Base-by-base conservation (phyloP, 345 rosid species). In the Limnanthes douglasii region DNA sequence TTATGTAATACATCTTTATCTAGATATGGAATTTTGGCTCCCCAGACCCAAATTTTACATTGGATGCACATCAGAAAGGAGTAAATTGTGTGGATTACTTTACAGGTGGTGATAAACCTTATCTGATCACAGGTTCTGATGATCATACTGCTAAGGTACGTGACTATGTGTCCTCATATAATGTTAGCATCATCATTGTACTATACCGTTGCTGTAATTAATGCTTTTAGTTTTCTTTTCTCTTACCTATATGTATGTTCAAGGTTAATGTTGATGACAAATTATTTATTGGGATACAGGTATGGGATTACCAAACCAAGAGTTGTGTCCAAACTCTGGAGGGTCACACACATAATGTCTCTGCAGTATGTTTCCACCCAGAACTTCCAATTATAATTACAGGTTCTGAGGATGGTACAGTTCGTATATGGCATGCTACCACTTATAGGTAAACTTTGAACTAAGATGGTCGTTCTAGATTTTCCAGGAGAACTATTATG, bases 1-100 rank as follows among this genome's bases (percentile, higher is more conserved):
- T n/a, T n/a, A n/a, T n/a, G n/a, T n/a, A n/a, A n/a, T n/a, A n/a
- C n/a, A n/a, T n/a, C n/a, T n/a, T n/a, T n/a, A n/a, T 48, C 16
- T 55, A 83, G 95, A 83, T 83, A 46, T 83, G 95, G 95, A 83
- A 83, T 70, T 86, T 83, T 63, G 95, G 95, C 45, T 83, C 95
- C 28, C 92, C 92, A 13, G 92, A 78, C 41, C 92, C 95, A 43
- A 83, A 83, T 55, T 83, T 83, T 52, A 78, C 95, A n/a, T 54
- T 83, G 64, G 95, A 83, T 55, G 86, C 95, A 9, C 95, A 83
- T 68, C 83, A 69, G 61, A 83, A 83, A 70, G 95, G 95, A 39
- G 95, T 83, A 6, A 83, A 83, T 20, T 83, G 95, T 45, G 86
- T 83, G 29, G 95, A 83, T 56, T 83, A 83, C 73, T 83, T 83